phyloP scores from a whole-genome alignment of 495 filamentous ascomycete genomes.

The Tuber aestivum region DNA sequence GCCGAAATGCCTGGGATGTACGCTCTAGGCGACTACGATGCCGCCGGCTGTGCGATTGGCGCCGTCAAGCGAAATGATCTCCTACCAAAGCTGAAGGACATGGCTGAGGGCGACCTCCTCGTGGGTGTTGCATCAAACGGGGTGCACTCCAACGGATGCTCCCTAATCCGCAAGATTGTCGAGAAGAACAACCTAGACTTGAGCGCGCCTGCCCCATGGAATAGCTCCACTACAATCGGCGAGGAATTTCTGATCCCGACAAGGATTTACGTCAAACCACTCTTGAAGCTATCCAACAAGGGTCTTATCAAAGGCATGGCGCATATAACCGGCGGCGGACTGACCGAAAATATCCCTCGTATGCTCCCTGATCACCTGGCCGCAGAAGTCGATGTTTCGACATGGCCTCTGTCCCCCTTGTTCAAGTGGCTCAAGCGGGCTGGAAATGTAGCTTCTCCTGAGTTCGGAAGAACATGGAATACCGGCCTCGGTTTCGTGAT shows the following conservation, averaged over 20 bases:
- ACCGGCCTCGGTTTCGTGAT: conserved; percentile 88
- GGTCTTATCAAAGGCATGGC: conserved; percentile 75
- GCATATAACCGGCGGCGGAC: conserved; percentile 92
- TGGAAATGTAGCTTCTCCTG: conserved; percentile 64
- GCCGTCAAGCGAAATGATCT: conserved; percentile 63
- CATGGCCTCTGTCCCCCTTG: conserved; percentile 67
- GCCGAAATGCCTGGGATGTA: conserved; percentile 97
- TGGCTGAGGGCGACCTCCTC: conserved; percentile 75
- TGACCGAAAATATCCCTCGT: conserved; percentile 85
- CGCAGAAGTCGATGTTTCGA: conserved; percentile 65
- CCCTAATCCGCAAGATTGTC: conserved; percentile 81
- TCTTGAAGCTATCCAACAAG: conserved; percentile 58
- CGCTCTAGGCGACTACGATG: conserved; percentile 74
- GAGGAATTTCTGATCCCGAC: conserved; percentile 71
- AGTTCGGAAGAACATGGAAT: conserved; percentile 93
- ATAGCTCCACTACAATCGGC: conserved; percentile 54
- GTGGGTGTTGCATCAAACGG: conserved; percentile 77
- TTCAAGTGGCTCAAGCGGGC: conserved; percentile 76
- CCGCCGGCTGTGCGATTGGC: conserved; percentile 79
- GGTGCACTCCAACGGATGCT: conserved; percentile 92
- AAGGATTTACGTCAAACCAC: conserved; percentile 69
- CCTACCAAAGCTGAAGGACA: conserved; percentile 67
- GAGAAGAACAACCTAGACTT: conserved; percentile 63
- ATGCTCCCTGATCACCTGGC: conserved; percentile 75
- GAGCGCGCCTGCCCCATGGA: conserved; percentile 68